These are phyloP conservation scores for Candolleomyces aberdarensis DNA, from an alignment of 768 basidiomycete genomes.

Conservation along the genomic window DNA sequence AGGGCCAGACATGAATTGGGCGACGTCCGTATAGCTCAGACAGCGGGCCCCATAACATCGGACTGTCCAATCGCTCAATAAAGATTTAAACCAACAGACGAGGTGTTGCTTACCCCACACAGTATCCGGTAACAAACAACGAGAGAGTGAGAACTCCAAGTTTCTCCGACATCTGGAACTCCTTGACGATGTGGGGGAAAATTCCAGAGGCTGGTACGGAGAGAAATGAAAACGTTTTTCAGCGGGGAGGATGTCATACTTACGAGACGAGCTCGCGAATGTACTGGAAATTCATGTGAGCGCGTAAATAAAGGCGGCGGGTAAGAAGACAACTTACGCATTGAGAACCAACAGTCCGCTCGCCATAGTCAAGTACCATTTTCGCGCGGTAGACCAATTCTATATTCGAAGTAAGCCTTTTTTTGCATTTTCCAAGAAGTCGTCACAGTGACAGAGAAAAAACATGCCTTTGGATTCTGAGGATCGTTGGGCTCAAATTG, in stretches of 20 bases:
- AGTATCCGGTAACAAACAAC: conserved; percentile 68
- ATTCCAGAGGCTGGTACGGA: conserved; percentile 41
- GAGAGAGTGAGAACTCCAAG: conserved; percentile 55
- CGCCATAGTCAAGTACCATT: conserved; percentile 52
- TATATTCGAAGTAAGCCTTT: conserved; percentile 14
- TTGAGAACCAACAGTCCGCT: conserved; percentile 52
- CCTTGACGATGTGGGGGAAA: conserved; percentile 36
- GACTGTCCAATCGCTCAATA: conserved; percentile 19
- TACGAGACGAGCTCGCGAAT: conserved; percentile 59
- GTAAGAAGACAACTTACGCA: conserved; percentile 29
- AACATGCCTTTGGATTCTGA: conserved; percentile 43
- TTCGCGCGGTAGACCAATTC: conserved; percentile 46
- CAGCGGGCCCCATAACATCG: conserved; percentile 56
- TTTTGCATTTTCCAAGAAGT: background rate
- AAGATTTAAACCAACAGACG: too few species aligned
- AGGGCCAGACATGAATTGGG: conserved; percentile 54
- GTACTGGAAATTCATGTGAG: conserved; percentile 35
- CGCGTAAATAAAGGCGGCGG: too few species aligned
- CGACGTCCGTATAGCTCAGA: conserved; percentile 58
- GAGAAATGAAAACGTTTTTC: background rate
- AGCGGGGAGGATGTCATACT: conserved; percentile 7
- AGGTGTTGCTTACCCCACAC: conserved; percentile 39
- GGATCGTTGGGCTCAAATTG: conserved; percentile 37
- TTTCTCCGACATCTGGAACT: conserved; percentile 49
- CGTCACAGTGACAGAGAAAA: background rate